Evolutionary conservation across 257 asterid species (phyloP), one percentile per base, ranked within the genome.

Genomic region (Jaltomata sinuosa): DNA sequence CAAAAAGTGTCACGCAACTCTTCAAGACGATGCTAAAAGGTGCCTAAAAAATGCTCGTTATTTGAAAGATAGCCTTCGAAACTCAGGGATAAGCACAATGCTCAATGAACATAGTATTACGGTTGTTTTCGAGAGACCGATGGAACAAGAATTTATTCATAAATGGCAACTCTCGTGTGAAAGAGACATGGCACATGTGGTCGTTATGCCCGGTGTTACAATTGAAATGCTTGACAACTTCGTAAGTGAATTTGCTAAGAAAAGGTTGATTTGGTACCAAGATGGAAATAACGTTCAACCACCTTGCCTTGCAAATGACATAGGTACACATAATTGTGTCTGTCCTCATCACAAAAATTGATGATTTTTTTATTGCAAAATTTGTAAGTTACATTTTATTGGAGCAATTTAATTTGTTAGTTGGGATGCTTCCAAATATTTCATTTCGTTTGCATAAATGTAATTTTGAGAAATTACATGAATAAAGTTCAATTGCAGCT

Each of bases 81-180:
- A 79, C 49, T 92, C 89, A 0, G 97, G 97, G 32, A 90, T 93
- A 12, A 91, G 94, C 32, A 94, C 94, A 52, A 93, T 95, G 97
- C 94, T 93, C 79, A 95, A 93, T 80, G 98, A 95, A 85, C 88
- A 92, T 74, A 95, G 99, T 86, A 93, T 98, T 74, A 94, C 96
- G 0, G 97, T 95, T 34, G 96, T 95, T 85, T 94, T 93, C 85
- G 96, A 94, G 84, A 89, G 98, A 27, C 98, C 98, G 10, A 89
- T 68, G 4, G 94, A 93, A 59, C 97, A 87, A 84, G 95, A 90
- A 67, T 95, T 95, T 87, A 94, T 94, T 61, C 95, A 94, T 4
- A 91, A 92, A 15, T 95, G 98, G 97, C 98, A 95, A 67, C 94
- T 94, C 15, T 97, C 99, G 21, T 94, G 98, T 59, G 96, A 94